Evolutionary conservation across 495 filamentous ascomycete genomes (phyloP), one percentile per base, ranked within the genome.

Genomic region (Xylaria cubensis): DNA sequence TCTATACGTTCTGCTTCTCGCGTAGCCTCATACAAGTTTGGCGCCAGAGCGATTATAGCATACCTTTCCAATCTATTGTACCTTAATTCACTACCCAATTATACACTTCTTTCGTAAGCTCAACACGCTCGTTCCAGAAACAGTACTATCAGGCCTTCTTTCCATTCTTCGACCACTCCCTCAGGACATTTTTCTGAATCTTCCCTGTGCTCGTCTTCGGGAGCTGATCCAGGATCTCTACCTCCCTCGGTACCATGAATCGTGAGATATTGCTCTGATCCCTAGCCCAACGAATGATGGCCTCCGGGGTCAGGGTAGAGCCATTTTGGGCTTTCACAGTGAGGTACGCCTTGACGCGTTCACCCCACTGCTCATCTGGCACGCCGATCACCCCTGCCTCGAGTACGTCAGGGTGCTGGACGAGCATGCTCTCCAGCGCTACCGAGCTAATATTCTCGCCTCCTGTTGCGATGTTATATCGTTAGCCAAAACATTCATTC

Each of bases 131-230:
- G 4, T 13, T 55, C 7, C 13, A 19, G 19, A 7, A 51, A 21
- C 21, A 13, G 56, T 24, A 5, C n/a, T 9, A 64, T 69, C 17
- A 73, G 1, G 1, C 32, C 62, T 73, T 74, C 69, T 56, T 73
- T 29, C 77, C 79, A 17, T 86, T 89, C 82, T 89, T 95, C 4
- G 92, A 92, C 95, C 94, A 95, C 77, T 94, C 92, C 72, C 95
- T 83, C 56, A 99, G 77, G 51, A 97, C 89, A 80, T 98, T 98
- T 88, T 99, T 99, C 87, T 93, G 91, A 66, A 99, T 84, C 86
- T 99, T 98, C 34, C 96, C 96, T 3, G 96, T 99, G 76, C 92
- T 94, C 34, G 97, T 99, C 88, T 99, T 98, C 15, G 96, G 96
- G 68, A 99, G 84, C 80, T 98, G 94, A 29, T 82, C 71, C 41